Percentiles rank a stretch among this genome's conserved stretches.
phyloP scores from a whole-genome alignment of 2,329 filamentous ascomycete species.

The Trematosphaeria pertusa region DNA sequence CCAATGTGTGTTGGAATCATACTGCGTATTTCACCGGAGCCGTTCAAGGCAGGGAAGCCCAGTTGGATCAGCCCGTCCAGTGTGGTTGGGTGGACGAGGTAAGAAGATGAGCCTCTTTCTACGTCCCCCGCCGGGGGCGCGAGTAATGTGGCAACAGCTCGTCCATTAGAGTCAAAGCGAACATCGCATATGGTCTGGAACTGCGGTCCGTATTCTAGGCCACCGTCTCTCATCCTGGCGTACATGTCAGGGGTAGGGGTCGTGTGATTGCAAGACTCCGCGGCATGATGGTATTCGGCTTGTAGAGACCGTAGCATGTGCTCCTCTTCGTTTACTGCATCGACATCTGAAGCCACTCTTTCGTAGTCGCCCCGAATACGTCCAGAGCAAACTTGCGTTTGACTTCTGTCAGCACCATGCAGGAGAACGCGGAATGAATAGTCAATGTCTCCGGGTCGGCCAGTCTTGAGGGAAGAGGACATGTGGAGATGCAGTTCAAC shows the following conservation, averaged over 20 bases:
- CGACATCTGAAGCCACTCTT: neutral
- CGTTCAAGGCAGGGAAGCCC: neutral
- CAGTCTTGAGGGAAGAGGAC: neutral
- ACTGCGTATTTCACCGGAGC: neutral
- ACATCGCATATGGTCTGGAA: conserved; percentile 21
- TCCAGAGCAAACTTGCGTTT: conserved; percentile 4
- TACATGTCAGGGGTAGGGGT: conserved; percentile 11
- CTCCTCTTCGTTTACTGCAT: conserved; percentile 2
- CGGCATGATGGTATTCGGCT: neutral
- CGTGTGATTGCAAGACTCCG: neutral
- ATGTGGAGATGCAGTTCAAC: conserved; percentile 6
- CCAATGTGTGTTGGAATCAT: conserved; percentile 7
- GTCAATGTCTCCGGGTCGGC: neutral
- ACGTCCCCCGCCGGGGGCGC: neutral
- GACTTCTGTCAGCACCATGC: neutral
- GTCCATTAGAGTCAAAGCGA: conserved; percentile 1
- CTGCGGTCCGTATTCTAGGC: conserved; percentile 20
- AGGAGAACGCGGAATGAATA: conserved; percentile 6
- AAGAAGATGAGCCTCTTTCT: neutral
- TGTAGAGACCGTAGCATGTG: neutral
- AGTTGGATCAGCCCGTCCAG: conserved; percentile 13
- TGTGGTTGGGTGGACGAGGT: conserved; percentile 6
- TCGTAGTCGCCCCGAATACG: conserved; percentile 5
- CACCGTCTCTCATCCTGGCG: conserved; percentile 11
- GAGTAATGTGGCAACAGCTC: conserved; percentile 2